Conservation (phyloP, 768 basidiomycete genomes). For the Boletus bicolor region DNA sequence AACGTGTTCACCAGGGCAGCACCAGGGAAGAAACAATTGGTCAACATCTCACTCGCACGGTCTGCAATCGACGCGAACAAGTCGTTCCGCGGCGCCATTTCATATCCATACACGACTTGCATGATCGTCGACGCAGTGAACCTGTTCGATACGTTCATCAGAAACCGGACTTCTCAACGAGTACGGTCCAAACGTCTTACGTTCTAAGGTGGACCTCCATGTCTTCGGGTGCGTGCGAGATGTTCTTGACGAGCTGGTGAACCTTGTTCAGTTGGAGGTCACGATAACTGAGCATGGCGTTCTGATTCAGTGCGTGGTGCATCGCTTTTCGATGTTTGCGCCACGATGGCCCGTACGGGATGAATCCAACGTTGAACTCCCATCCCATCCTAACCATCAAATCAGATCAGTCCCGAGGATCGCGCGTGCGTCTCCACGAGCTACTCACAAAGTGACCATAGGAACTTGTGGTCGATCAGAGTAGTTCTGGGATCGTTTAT, state of each 20-base stretch:
- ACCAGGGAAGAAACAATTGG: conserved; percentile 18
- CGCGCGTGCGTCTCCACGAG: background rate
- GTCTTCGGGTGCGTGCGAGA: conserved; percentile 29
- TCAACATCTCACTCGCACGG: conserved; percentile 29
- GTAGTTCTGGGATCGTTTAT: conserved; percentile 28
- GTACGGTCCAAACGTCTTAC: background rate
- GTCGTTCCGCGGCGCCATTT: conserved; percentile 31
- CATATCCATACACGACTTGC: conserved; percentile 34
- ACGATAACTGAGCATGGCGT: conserved; percentile 27
- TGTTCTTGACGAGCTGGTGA: conserved; percentile 28
- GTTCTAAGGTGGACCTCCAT: conserved; percentile 25
- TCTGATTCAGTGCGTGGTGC: conserved; percentile 36
- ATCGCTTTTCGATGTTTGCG: conserved; percentile 36
- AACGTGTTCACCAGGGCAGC: conserved; percentile 29
- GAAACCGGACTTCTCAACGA: background rate
- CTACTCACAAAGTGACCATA: conserved; percentile 22
- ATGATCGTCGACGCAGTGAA: conserved; percentile 32
- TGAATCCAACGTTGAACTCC: conserved; percentile 36
- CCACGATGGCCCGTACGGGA: conserved; percentile 38
- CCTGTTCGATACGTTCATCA: conserved; percentile 7
- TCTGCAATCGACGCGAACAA: conserved; percentile 32
- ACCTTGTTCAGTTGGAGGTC: conserved; percentile 33
- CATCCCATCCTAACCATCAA: conserved; percentile 32
- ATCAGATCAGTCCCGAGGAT: background rate
- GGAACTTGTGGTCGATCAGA: conserved; percentile 27